These are phyloP conservation scores for Jasminum sambac DNA, from an alignment of 257 asterid genomes.

Conservation along the genomic window DNA sequence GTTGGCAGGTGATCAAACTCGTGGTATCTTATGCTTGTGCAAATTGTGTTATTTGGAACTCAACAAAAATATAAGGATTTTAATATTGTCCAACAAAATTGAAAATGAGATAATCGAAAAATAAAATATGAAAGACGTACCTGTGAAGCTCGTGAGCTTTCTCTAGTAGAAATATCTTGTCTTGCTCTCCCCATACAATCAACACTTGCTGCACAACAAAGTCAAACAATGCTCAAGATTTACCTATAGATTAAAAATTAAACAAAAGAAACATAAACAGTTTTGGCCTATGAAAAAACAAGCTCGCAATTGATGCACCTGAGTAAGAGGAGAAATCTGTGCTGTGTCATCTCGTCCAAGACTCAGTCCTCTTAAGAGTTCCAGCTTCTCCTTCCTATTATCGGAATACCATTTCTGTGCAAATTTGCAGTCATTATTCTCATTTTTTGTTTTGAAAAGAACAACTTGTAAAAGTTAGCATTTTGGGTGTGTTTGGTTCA, in stretches of 20 bases:
- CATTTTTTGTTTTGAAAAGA: too few relatives aligned
- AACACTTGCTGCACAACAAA: slow-evolving; percentile 51
- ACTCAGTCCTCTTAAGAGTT: slow-evolving; percentile 62
- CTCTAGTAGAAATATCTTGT: slow-evolving; percentile 60
- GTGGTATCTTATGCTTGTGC: too few relatives aligned
- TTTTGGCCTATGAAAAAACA: neutral
- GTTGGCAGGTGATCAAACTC: too few relatives aligned
- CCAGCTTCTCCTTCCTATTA: slow-evolving; percentile 66
- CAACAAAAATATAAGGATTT: too few relatives aligned
- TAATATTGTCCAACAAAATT: too few relatives aligned
- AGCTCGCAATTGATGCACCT: slow-evolving; percentile 31
- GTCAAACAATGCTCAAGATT: neutral
- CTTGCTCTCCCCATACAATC: slow-evolving; percentile 87
- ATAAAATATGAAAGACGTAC: slow-evolving; percentile 34
- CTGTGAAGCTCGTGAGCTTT: slow-evolving; percentile 57
- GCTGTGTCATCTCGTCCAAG: slow-evolving; percentile 45
- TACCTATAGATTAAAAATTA: too few relatives aligned
- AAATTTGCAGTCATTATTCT: slow-evolving; percentile 9
- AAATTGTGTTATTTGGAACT: too few relatives aligned
- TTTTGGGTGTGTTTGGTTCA: too few relatives aligned
- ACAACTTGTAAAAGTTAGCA: too few relatives aligned
- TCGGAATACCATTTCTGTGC: slow-evolving; percentile 57
- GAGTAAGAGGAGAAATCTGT: slow-evolving; percentile 48
- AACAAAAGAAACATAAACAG: neutral
- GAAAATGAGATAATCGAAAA: too few relatives aligned